These are phyloP conservation scores for Calonectria henricotiae DNA, from an alignment of 2,329 filamentous ascomycete species.

Conservation along the genomic window DNA sequence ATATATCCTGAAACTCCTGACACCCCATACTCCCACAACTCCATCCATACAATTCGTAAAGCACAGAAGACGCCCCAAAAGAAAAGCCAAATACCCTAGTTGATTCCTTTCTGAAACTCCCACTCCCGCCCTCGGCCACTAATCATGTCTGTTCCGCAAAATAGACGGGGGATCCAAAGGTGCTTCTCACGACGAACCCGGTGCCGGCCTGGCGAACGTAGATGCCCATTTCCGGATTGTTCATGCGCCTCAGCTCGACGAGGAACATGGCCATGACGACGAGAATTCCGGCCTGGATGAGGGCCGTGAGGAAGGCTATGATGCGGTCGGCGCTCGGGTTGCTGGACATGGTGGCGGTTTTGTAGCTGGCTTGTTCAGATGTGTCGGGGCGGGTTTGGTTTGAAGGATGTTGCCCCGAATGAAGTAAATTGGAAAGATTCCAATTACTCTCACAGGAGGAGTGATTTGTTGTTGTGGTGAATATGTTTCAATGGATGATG, in stretches of 20 bases:
- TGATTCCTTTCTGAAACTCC: too few species aligned
- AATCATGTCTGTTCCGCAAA: conserved; percentile 12
- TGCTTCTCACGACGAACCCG: conserved; percentile 24
- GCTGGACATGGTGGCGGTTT: conserved; percentile 5
- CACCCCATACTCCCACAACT: neutral
- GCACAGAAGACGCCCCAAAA: neutral
- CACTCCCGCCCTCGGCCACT: neutral
- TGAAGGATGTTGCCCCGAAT: neutral
- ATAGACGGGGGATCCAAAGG: conserved; percentile 5
- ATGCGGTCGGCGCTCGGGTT: conserved; percentile 19
- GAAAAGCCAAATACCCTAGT: neutral
- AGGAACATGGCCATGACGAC: conserved; percentile 41
- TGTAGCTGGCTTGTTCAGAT: neutral
- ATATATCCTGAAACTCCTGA: neutral
- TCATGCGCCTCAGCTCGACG: conserved; percentile 39
- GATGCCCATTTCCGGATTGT: conserved; percentile 28
- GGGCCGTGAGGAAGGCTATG: conserved; percentile 25
- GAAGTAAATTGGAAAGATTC: too few species aligned
- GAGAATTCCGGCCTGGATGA: conserved; percentile 35
- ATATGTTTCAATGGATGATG: neutral
- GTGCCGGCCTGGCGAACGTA: conserved; percentile 17
- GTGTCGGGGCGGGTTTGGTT: neutral
- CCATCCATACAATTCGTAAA: neutral
- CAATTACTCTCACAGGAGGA: too few species aligned
- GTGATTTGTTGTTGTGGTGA: too few species aligned